Conservation (phyloP, 257 asterid species). For the Solanum corneliomulleri region DNA sequence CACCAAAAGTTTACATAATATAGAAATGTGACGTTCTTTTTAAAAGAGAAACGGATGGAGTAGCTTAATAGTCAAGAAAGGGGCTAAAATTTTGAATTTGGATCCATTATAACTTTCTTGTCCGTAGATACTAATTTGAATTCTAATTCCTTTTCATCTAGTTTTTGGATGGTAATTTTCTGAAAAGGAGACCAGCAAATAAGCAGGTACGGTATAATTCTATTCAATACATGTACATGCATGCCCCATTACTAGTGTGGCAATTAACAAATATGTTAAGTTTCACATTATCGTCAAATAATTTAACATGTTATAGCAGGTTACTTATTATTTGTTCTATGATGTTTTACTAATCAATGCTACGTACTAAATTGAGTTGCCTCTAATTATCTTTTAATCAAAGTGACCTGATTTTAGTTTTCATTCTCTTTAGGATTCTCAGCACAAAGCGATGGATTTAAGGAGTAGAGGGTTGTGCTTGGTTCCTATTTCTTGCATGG, state of each 20-base stretch:
- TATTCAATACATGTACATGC: not conserved
- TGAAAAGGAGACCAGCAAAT: constrained; percentile 3
- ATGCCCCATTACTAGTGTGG: not conserved
- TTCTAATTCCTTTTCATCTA: not conserved
- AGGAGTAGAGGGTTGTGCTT: constrained; percentile 77
- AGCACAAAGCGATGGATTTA: constrained; percentile 31
- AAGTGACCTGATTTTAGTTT: not conserved
- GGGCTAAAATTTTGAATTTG: not conserved
- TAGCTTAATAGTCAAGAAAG: not conserved
- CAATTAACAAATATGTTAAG: not conserved
- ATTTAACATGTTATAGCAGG: not conserved
- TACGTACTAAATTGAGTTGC: not conserved
- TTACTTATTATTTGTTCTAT: not conserved
- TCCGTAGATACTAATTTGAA: not conserved
- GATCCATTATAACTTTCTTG: not conserved
- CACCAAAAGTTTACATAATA: not conserved
- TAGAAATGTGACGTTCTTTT: not conserved
- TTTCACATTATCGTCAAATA: not conserved
- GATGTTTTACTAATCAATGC: not conserved
- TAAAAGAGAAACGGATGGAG: not conserved
- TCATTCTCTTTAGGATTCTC: constrained; percentile 23
- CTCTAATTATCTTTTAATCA: not conserved
- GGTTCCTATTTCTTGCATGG: constrained; percentile 76
- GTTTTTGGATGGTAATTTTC: constrained; percentile 1
- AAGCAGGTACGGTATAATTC: not conserved